These are phyloP conservation scores for Dryas integrifolia DNA, from an alignment of 331 rosid species.

Conservation along the genomic window DNA sequence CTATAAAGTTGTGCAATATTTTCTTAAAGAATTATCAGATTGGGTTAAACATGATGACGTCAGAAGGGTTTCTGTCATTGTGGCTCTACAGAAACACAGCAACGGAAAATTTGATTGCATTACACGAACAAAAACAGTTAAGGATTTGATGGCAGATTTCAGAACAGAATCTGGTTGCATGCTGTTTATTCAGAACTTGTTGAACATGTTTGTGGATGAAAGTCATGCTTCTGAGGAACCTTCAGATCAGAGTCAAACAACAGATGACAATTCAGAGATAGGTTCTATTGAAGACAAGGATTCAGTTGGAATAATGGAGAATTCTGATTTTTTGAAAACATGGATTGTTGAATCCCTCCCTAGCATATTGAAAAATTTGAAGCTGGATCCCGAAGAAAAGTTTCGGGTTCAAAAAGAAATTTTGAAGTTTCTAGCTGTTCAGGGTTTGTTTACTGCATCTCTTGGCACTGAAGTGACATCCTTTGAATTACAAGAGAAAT, in stretches of 20 bases:
- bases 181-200: slow-evolving; percentile 77
- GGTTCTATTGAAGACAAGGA: slow-evolving; percentile 86
- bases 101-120: slow-evolving; percentile 72
- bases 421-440: slow-evolving; percentile 88
- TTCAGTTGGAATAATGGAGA: slow-evolving; percentile 50
- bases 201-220: slow-evolving; percentile 80
- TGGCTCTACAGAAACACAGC: slow-evolving; percentile 93
- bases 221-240: slow-evolving; percentile 80
- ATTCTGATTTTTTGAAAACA: slow-evolving; percentile 71
- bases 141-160: slow-evolving; percentile 78
- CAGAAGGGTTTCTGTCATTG: slow-evolving; percentile 76
- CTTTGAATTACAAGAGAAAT: slow-evolving; percentile 80
- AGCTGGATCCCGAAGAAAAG: slow-evolving; percentile 65
- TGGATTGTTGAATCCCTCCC: slow-evolving; percentile 95
- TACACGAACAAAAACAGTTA: slow-evolving; percentile 66
- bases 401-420: slow-evolving; percentile 67
- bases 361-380: slow-evolving; percentile 60
- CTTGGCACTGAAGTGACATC: slow-evolving; percentile 95
- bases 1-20: slow-evolving; percentile 68
- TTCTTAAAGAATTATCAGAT: slow-evolving; percentile 62
- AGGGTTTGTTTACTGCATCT: slow-evolving; percentile 87
- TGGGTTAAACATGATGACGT: slow-evolving; percentile 82
- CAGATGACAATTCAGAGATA: slow-evolving; percentile 93
- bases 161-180: slow-evolving; percentile 78
- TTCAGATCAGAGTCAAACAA: slow-evolving; percentile 96